A percentile compares a stretch with the other conserved stretches of the same genome.
Evolutionary conservation across 2,329 filamentous ascomycete genomes (phyloP).

Genomic region (Pyricularia pennisetigena): DNA sequence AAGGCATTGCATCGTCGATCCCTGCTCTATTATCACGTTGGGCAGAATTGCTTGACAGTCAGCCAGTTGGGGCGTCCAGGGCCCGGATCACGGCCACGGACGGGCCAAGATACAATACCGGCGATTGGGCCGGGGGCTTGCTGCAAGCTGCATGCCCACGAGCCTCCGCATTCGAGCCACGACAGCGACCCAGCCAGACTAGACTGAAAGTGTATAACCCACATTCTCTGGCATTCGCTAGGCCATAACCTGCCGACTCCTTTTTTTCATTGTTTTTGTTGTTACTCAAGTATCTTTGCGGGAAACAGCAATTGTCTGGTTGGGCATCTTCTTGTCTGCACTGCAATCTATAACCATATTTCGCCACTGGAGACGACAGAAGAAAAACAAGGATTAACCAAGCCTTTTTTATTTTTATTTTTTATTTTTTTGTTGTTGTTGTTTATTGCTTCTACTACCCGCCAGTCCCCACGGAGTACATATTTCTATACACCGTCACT

Average conservation of each 20-base stretch:
- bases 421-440: background rate
- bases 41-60: background rate
- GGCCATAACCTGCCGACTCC: background rate
- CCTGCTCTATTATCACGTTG: background rate
- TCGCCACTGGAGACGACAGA: background rate
- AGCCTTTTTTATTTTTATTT: background rate
- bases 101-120: background rate
- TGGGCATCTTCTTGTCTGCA: background rate
- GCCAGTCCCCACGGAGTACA: background rate
- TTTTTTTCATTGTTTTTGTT: background rate
- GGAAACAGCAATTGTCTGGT: background rate
- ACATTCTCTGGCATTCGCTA: background rate
- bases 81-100: background rate
- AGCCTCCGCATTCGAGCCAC: conserved; percentile 29
- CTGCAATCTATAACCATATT: background rate
- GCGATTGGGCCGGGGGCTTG: conserved; percentile 17
- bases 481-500: background rate
- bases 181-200: conserved; percentile 16
- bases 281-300: background rate
- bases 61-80: background rate
- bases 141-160: conserved; percentile 18
- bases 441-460: background rate
- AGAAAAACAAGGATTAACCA: background rate
- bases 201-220: background rate
- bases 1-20: background rate